These are phyloP conservation scores for Shiraia sp. DNA, from an alignment of 2,329 filamentous ascomycete species.

Conservation along the genomic window DNA sequence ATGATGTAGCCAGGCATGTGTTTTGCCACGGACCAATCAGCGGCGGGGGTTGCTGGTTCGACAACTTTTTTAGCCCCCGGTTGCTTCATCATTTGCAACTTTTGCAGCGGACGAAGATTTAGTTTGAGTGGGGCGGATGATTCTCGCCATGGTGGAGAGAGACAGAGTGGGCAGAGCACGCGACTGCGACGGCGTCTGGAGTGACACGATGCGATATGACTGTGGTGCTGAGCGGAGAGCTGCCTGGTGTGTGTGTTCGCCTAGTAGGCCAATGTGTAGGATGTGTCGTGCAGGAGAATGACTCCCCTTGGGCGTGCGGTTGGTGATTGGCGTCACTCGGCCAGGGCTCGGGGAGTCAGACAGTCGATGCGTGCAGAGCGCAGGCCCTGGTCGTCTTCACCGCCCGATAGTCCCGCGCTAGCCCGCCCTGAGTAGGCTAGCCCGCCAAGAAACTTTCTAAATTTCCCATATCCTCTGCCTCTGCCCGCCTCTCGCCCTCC, in stretches of 20 bases:
- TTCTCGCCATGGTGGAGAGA: conserved; percentile 21
- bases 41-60: conserved; percentile 11
- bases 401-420: conserved; percentile 11
- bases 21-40: conserved; percentile 34
- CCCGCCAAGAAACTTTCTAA: conserved; percentile 27
- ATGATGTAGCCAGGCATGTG: conserved; percentile 28
- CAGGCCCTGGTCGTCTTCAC: conserved; percentile 17
- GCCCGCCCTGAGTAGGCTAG: conserved; percentile 20
- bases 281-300: too few relatives aligned
- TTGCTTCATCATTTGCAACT: conserved; percentile 34
- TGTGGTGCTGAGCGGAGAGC: too few relatives aligned
- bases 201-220: too few relatives aligned
- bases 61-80: conserved; percentile 30
- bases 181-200: conserved; percentile 25
- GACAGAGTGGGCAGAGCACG: too few relatives aligned
- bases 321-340: too few relatives aligned
- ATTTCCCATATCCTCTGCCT: conserved; percentile 29
- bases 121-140: conserved; percentile 38
- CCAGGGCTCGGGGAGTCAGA: too few relatives aligned
- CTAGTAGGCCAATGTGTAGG: too few relatives aligned
- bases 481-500: conserved; percentile 35
- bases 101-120: conserved; percentile 26
- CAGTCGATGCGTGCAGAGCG: too few relatives aligned
- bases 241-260: too few relatives aligned
- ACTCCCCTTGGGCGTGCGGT: too few relatives aligned